A percentile compares a stretch with the other conserved stretches of the same genome.
Conservation (phyloP, 78 protist species). For the Guillardia theta region DNA sequence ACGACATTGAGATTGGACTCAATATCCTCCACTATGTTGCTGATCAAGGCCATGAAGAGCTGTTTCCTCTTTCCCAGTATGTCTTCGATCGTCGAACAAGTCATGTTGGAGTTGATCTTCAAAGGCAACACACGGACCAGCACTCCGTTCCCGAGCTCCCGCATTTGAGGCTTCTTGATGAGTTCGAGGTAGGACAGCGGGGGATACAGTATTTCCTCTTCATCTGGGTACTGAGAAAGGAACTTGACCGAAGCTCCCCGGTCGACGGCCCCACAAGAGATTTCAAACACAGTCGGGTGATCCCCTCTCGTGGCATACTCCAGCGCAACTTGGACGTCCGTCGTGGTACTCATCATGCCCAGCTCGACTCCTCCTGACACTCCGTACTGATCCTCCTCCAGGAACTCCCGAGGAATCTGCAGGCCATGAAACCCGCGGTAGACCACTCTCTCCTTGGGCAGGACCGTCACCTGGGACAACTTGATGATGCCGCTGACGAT, state of each 20-base stretch:
- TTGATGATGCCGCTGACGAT: not conserved
- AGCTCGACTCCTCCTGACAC: not conserved
- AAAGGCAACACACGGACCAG: not conserved
- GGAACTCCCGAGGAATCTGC: not conserved
- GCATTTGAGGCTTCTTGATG: not conserved
- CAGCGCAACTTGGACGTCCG: not conserved
- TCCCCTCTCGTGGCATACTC: not conserved
- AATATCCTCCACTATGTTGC: no score
- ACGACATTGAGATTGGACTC: no score
- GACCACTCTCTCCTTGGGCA: not conserved
- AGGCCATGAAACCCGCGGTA: not conserved
- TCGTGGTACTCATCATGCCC: not conserved
- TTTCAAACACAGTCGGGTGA: not conserved
- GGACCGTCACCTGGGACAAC: not conserved
- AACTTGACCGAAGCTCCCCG: constrained; percentile 14
- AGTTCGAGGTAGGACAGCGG: not conserved
- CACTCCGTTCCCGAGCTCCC: not conserved
- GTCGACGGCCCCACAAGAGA: not conserved
- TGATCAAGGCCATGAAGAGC: no score
- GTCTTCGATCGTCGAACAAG: not conserved
- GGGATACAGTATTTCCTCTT: not conserved
- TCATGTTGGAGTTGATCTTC: not conserved
- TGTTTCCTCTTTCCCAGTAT: no score
- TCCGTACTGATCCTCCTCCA: not conserved
- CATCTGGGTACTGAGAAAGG: constrained; percentile 32